phyloP scores from a whole-genome alignment of 768 basidiomycete species.

The Exidia glandulosa region DNA sequence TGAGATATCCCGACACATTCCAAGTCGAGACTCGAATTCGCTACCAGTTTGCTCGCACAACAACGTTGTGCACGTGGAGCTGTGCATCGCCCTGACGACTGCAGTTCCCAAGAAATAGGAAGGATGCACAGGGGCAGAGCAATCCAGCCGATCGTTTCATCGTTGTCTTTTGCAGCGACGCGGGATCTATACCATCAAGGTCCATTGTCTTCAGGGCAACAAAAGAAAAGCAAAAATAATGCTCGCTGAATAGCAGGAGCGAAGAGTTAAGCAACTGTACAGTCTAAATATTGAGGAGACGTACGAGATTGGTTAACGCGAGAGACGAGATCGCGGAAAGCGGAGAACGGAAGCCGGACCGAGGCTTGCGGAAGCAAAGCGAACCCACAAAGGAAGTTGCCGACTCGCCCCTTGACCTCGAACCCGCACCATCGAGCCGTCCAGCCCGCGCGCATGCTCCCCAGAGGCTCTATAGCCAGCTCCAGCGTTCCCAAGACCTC shows the following conservation, averaged over 20 bases:
- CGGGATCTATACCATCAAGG: not conserved
- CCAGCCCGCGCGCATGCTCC: not conserved
- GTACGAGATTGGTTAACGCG: too few relatives aligned
- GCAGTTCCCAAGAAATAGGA: not conserved
- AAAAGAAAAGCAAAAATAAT: not conserved
- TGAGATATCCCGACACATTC: too few relatives aligned
- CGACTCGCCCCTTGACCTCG: not conserved
- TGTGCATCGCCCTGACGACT: not conserved
- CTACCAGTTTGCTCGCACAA: too few relatives aligned
- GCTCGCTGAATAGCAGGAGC: too few relatives aligned
- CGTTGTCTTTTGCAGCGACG: not conserved
- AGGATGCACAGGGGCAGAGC: constrained; percentile 4
- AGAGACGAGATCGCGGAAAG: not conserved
- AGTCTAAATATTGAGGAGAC: too few relatives aligned
- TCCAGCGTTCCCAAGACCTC: not conserved
- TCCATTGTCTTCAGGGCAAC: not conserved
- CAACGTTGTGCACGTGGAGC: too few relatives aligned
- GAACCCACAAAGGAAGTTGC: not conserved
- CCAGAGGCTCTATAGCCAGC: not conserved
- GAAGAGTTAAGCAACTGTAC: too few relatives aligned
- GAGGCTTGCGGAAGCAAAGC: not conserved
- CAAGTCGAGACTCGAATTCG: too few relatives aligned
- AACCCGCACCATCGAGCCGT: not conserved
- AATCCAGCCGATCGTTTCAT: not conserved
- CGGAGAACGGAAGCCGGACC: not conserved